Evolutionary conservation across 257 asterid genomes (phyloP).

Genomic region (Gentiana macrophylla): DNA sequence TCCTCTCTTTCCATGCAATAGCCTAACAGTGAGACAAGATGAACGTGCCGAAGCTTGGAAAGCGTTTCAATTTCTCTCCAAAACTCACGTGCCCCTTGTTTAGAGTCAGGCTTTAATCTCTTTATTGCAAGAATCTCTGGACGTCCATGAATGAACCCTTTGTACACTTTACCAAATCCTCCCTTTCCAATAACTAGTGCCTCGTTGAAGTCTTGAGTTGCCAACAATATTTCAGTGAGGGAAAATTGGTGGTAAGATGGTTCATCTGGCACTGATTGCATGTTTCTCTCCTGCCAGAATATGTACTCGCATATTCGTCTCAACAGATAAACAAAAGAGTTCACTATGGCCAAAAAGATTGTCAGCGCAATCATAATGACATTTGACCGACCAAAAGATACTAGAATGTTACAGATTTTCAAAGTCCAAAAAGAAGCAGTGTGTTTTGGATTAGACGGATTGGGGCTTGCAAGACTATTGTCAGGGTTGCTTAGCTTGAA

Average conservation of each 20-base stretch:
- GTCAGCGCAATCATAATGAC: background rate
- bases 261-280: background rate
- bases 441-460: background rate
- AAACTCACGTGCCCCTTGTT: too few species aligned
- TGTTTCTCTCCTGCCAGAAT: background rate
- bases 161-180: too few species aligned
- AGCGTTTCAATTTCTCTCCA: too few species aligned
- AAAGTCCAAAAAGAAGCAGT: background rate
- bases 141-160: too few species aligned
- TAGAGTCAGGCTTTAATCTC: too few species aligned
- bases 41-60: too few species aligned
- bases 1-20: too few species aligned
- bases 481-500: slow-evolving; percentile 11
- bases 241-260: background rate
- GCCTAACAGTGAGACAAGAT: too few species aligned
- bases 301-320: background rate
- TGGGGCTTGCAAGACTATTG: slow-evolving; percentile 10
- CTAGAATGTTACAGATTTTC: background rate
- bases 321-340: background rate
- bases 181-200: too few species aligned
- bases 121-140: too few species aligned
- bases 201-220: too few species aligned
- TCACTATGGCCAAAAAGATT: background rate
- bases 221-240: too few species aligned
- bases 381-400: slow-evolving; percentile 1